Percentiles rank a stretch among this genome's conserved stretches.
phyloP scores from a whole-genome alignment of 108 stramenopile genomes.

The Nannochloropsis gaditana region DNA sequence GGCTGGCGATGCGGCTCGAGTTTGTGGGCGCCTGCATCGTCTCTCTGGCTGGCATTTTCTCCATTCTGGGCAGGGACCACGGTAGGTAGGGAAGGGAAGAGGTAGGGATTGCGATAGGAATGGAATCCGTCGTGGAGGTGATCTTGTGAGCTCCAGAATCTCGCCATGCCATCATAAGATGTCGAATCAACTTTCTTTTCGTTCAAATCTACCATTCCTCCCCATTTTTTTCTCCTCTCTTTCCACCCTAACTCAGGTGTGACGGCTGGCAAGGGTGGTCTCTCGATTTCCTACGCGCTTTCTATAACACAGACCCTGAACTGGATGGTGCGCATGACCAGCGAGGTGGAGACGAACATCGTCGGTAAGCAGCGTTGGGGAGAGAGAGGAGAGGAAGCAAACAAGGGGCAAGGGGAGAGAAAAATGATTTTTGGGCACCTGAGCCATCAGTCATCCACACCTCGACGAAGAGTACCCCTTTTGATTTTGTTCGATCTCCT shows the following conservation, averaged over 20 bases:
- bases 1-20: constrained; percentile 85
- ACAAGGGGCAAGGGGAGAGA: constrained; percentile 23
- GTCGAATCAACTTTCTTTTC: background rate
- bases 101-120: background rate
- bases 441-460: background rate
- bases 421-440: background rate
- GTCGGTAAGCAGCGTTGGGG: constrained; percentile 76
- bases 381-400: constrained; percentile 45
- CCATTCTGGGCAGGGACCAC: constrained; percentile 51
- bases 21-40: constrained; percentile 71
- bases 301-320: constrained; percentile 75
- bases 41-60: constrained; percentile 58
- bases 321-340: constrained; percentile 84
- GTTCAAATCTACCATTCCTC: background rate
- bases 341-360: constrained; percentile 85
- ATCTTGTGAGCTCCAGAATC: no score
- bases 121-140: no score
- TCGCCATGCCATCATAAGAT: constrained; percentile 20
- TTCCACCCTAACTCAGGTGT: background rate
- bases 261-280: constrained; percentile 73
- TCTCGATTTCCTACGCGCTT: constrained; percentile 77
- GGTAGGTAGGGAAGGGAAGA: background rate
- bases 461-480: constrained; percentile 58
- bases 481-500: constrained; percentile 57
- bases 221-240: background rate